Evolutionary conservation across 148 eudicot genomes (phyloP), one percentile per base, ranked within the genome.

Genomic region (Limonium bicolor): DNA sequence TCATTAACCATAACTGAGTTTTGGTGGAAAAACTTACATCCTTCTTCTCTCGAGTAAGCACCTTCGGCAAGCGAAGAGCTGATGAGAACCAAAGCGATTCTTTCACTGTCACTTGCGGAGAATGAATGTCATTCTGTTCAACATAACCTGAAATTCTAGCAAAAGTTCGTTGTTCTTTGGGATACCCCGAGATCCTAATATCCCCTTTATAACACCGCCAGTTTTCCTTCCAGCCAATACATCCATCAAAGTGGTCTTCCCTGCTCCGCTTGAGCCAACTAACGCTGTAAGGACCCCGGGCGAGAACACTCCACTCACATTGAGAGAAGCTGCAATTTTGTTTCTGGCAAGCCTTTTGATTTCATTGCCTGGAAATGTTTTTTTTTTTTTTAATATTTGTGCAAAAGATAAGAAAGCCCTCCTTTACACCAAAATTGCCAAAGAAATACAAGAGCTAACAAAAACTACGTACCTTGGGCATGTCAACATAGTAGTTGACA

Each of bases 221-320:
- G 96, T 83, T 68, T 88, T 88, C 38, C 96, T 69, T 22, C 96
- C 96, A 50, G 94, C 92, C 37, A 88, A 78, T 13, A 83, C 94
- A 63, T 88, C 96, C 96, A 88, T 79, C 67, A 88, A 57, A 18
- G 96, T 88, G 26, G 96, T 88, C 72, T 88, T 88, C 27, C 94
- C 96, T 5, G 96, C 96, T 53, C 96, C 96, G 60, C 94, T 88
- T 27, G 86, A 65, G 20, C 96, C 96, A 28, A 88, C 82, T 39
- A 88, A 61, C 37, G 96, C 96, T 2, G 96, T 80, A 31, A 83
- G 86, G 33, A 80, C 77, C 41, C 96, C 94, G 5, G 96, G 96
- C 1, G 74, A 65, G 60, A 88, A 88, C 38, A 70, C 94, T 42
- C 96, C 96, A 46, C 92, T 80, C 18, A 83, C 94, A 36, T 51